phyloP scores from a whole-genome alignment of 176 grass and related monocot genomes.

The Juncus effusus region DNA sequence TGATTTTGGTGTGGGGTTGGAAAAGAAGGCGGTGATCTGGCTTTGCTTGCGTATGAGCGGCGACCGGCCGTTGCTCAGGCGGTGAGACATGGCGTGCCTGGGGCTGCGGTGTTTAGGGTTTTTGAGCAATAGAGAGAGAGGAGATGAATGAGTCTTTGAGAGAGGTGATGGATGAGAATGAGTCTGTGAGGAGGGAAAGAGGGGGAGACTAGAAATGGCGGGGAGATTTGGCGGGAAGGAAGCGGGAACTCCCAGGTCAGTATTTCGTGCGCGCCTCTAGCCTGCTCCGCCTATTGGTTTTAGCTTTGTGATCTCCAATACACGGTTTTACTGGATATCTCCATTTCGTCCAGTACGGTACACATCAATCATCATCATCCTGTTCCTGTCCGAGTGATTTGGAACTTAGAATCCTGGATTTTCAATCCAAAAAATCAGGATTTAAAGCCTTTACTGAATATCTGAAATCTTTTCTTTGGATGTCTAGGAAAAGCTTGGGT shows the following conservation, averaged over 20 bases:
- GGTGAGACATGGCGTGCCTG: constrained; percentile 40
- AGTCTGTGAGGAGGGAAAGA: background rate
- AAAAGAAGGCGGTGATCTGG: constrained; percentile 93
- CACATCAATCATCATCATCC: too few species aligned
- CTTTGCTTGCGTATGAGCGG: constrained; percentile 81
- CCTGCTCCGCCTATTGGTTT: background rate
- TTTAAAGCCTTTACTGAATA: too few species aligned
- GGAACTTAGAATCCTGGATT: too few species aligned
- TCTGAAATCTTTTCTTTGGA: too few species aligned
- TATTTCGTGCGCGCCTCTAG: background rate
- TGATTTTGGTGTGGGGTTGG: constrained; percentile 29
- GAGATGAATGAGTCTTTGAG: background rate
- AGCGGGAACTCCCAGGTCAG: constrained; percentile 5
- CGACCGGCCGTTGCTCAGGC: constrained; percentile 81
- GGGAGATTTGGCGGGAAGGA: constrained; percentile 38
- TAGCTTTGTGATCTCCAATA: background rate
- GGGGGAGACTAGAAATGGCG: background rate
- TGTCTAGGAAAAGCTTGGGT: too few species aligned
- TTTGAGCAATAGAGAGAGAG: background rate
- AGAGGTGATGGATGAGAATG: background rate
- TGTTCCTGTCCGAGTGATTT: too few species aligned
- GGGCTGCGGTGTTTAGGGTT: constrained; percentile 1
- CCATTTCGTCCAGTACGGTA: background rate
- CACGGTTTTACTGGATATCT: background rate
- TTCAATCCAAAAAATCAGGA: too few species aligned